These are phyloP conservation scores for Rugonectria rugulosa DNA, from an alignment of 2,329 filamentous ascomycete genomes.

Conservation along the genomic window DNA sequence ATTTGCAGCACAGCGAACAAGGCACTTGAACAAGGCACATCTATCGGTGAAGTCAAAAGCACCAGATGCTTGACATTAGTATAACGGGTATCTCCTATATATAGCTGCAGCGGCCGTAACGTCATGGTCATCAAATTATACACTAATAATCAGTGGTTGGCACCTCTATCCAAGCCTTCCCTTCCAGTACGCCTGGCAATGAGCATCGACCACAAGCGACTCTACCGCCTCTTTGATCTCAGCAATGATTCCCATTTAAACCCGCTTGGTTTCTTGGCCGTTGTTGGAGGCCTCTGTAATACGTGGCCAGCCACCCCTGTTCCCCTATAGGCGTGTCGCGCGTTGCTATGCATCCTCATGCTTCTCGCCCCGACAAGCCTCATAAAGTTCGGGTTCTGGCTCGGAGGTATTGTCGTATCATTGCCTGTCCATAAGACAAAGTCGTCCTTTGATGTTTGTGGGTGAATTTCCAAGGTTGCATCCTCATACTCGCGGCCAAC, in stretches of 20 bases:
- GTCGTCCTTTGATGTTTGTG: constrained; percentile 49
- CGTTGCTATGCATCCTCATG: constrained; percentile 1
- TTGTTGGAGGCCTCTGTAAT: constrained; percentile 10
- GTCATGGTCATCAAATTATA: constrained; percentile 33
- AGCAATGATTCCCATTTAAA: constrained; percentile 37
- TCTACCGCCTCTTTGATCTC: constrained; percentile 32
- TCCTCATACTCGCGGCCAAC: constrained; percentile 34
- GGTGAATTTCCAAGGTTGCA: constrained; percentile 50
- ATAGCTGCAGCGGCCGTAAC: constrained; percentile 29
- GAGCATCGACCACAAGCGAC: no score
- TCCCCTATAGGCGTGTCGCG: background rate
- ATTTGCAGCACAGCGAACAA: no score
- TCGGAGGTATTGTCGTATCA: constrained; percentile 46
- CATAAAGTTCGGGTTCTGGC: constrained; percentile 48
- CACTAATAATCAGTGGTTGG: constrained; percentile 8
- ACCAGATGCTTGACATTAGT: constrained; percentile 9
- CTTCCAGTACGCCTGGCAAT: no score
- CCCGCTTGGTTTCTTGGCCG: constrained; percentile 22
- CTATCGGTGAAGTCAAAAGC: background rate
- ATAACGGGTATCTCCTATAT: constrained; percentile 31
- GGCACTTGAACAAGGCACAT: background rate
- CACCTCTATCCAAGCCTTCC: constrained; percentile 7
- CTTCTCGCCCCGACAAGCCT: constrained; percentile 35
- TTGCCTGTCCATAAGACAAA: constrained; percentile 44
- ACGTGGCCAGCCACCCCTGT: background rate